These are phyloP conservation scores for Pseudopyrenochaeta lycopersici DNA, from an alignment of 2,329 filamentous ascomycete species.

Conservation along the genomic window DNA sequence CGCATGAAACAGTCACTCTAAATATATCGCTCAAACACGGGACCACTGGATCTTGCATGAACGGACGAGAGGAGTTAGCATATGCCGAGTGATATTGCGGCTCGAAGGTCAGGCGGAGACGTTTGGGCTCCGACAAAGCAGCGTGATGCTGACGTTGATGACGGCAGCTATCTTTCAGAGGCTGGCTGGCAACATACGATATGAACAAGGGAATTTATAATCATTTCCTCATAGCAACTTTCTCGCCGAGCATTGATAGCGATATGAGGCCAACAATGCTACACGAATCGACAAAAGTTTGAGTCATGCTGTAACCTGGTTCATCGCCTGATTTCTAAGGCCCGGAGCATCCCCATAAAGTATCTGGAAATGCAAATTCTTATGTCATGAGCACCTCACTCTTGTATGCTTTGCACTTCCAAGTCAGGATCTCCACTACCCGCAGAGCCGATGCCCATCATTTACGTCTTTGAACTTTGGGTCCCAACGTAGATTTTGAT, in stretches of 20 bases:
- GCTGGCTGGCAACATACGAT: slow-evolving; percentile 6
- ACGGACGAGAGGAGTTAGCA: slow-evolving; percentile 5
- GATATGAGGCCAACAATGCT: slow-evolving; percentile 2
- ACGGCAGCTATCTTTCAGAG: neutral
- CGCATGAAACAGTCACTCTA: slow-evolving; percentile 20
- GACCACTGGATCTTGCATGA: slow-evolving; percentile 19
- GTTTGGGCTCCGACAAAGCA: neutral
- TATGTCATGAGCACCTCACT: slow-evolving; percentile 17
- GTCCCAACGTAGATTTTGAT: slow-evolving; percentile 11
- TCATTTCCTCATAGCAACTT: neutral
- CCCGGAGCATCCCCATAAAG: slow-evolving; percentile 7
- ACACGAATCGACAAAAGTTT: neutral
- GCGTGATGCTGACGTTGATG: neutral
- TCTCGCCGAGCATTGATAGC: neutral
- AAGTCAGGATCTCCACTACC: slow-evolving; percentile 18
- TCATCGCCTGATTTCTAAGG: slow-evolving; percentile 14
- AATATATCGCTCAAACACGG: slow-evolving; percentile 9
- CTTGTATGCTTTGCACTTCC: slow-evolving; percentile 28
- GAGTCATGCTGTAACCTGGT: slow-evolving; percentile 5
- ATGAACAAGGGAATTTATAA: slow-evolving; percentile 1
- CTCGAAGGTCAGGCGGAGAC: slow-evolving; percentile 3
- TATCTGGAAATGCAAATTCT: slow-evolving; percentile 5
- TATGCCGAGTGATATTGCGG: neutral
- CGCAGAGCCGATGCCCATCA: slow-evolving; percentile 2
- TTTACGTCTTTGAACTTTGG: slow-evolving; percentile 10